Conservation (phyloP, 768 basidiomycete species). For the Nidula microcarpa region DNA sequence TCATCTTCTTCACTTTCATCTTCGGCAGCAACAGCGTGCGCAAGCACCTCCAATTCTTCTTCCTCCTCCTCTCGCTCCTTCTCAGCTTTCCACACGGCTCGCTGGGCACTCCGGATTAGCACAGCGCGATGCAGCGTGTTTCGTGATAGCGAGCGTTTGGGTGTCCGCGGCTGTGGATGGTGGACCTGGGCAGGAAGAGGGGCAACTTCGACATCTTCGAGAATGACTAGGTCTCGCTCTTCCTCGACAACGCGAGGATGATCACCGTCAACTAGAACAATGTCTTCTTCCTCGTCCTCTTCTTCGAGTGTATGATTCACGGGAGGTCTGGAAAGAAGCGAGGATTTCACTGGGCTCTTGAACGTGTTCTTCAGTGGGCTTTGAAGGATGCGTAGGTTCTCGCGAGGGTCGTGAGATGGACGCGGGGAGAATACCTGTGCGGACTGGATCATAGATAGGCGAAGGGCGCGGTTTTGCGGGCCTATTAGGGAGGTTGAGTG, state of each 20-base stretch:
- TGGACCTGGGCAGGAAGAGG: conserved; percentile 9
- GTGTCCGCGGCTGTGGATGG: conserved; percentile 28
- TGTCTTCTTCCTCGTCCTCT: conserved; percentile 41
- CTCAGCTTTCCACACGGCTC: conserved; percentile 50
- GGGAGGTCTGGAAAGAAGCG: conserved; percentile 11
- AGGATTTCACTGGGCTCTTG: conserved; percentile 25
- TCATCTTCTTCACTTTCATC: conserved; percentile 13
- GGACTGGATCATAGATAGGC: conserved; percentile 74
- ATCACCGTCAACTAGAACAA: conserved; percentile 63
- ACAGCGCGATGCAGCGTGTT: conserved; percentile 66
- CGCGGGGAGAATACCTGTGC: conserved; percentile 72
- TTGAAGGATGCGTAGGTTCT: conserved; percentile 63
- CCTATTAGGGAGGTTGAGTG: conserved; percentile 11
- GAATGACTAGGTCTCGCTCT: conserved; percentile 65
- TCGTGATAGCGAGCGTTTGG: conserved; percentile 33
- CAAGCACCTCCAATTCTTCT: conserved; percentile 50
- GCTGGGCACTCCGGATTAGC: conserved; percentile 66
- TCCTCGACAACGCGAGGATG: conserved; percentile 68
- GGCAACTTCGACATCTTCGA: conserved; percentile 56
- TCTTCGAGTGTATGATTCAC: conserved; percentile 19
- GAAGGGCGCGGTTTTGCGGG: conserved; percentile 42
- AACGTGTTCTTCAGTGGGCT: conserved; percentile 46
- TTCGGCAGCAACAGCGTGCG: conserved; percentile 29
- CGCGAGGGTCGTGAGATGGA: conserved; percentile 53
- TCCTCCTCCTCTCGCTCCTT: conserved; percentile 48